These are phyloP conservation scores for Uncinocarpus reesii DNA, from an alignment of 2,329 filamentous ascomycete species.

Conservation along the genomic window DNA sequence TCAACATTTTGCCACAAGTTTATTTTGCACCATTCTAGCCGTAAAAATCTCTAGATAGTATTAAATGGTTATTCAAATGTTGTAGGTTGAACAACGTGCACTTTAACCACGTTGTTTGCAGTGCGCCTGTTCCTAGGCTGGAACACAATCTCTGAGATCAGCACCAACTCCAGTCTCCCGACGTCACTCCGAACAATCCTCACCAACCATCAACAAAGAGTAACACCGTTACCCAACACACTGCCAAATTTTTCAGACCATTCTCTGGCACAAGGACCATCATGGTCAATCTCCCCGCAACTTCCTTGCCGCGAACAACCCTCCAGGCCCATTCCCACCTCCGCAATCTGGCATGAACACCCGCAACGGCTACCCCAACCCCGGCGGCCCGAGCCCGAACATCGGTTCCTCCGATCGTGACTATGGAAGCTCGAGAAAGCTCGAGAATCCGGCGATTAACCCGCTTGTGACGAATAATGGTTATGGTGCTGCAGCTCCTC, in stretches of 20 bases:
- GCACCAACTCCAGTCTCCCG: no score
- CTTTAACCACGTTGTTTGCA: no score
- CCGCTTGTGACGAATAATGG: slow-evolving; percentile 5
- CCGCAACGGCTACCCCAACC: slow-evolving; percentile 28
- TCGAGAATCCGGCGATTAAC: slow-evolving; percentile 19
- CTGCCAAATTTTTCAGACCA: not conserved
- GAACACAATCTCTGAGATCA: no score
- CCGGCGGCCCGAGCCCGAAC: slow-evolving; percentile 27
- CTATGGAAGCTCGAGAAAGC: slow-evolving; percentile 26
- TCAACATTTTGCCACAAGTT: no score
- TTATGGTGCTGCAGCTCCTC: slow-evolving; percentile 13
- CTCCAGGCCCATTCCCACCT: not conserved
- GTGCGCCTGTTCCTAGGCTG: no score
- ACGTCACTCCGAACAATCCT: no score
- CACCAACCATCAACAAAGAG: no score
- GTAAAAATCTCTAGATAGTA: no score
- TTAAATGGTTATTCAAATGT: no score
- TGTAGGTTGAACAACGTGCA: no score
- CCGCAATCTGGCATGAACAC: slow-evolving; percentile 27
- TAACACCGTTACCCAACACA: not conserved
- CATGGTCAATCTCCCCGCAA: slow-evolving; percentile 7
- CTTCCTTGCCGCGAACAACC: slow-evolving; percentile 2
- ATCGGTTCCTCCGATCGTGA: slow-evolving; percentile 27
- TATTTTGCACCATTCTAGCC: no score
- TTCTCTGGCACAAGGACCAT: not conserved